A percentile compares a stretch with the other conserved stretches of the same genome.
Evolutionary conservation across 208 protist genomes (phyloP).

Genomic region (Crithidia fasciculata): DNA sequence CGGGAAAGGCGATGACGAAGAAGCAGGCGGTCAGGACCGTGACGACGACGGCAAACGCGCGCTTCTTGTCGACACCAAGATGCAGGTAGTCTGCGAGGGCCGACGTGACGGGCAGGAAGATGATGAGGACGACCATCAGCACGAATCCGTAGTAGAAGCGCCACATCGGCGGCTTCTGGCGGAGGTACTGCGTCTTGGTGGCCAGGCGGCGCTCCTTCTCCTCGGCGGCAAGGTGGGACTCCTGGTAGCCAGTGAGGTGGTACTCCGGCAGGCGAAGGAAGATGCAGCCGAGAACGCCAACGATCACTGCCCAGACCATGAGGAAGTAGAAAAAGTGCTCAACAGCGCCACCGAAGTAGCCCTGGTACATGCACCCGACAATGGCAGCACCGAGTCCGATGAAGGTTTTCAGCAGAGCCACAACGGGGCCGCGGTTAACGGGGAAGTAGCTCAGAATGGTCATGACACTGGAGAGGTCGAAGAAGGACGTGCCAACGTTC

Average conservation of each 20-base stretch:
- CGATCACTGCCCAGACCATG: conserved; percentile 35
- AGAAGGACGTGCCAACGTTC: conserved; percentile 37
- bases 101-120: conserved; percentile 59
- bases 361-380: conserved; percentile 44
- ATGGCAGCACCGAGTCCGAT: conserved; percentile 62
- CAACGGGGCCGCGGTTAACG: conserved; percentile 40
- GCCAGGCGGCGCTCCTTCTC: conserved; percentile 32
- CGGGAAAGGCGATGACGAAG: conserved; percentile 31
- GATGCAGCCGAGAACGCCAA: conserved; percentile 36
- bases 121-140: conserved; percentile 54
- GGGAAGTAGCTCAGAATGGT: conserved; percentile 61
- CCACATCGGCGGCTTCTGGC: conserved; percentile 60
- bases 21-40: conserved; percentile 36
- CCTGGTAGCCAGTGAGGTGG: conserved; percentile 59
- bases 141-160: conserved; percentile 66
- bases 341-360: conserved; percentile 44
- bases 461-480: conserved; percentile 43
- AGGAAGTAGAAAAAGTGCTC: conserved; percentile 63
- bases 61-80: conserved; percentile 20
- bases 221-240: conserved; percentile 34
- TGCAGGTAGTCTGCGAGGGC: conserved; percentile 42
- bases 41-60: conserved; percentile 48
- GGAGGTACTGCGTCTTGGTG: conserved; percentile 41
- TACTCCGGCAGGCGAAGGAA: conserved; percentile 66
- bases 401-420: conserved; percentile 62